phyloP scores from a whole-genome alignment of 306 rosid genomes.

The Hippophae tibetana region DNA sequence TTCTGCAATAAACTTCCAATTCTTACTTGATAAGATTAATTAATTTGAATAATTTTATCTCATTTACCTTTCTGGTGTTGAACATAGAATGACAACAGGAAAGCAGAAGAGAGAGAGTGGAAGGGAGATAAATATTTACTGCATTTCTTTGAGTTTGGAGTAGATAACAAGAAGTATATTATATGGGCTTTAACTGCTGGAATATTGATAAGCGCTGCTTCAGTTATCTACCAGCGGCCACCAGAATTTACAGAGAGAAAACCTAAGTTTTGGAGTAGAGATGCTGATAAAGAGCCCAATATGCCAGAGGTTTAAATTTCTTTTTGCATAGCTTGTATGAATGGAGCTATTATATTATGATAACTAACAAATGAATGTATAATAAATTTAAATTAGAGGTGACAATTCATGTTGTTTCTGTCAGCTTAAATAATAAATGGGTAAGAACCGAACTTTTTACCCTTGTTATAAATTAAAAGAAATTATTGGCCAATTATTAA shows the following conservation, averaged over 20 bases:
- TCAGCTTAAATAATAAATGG: too few relatives aligned
- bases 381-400: too few relatives aligned
- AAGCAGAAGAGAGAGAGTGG: constrained; percentile 63
- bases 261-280: constrained; percentile 58
- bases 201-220: constrained; percentile 57
- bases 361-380: too few relatives aligned
- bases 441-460: too few relatives aligned
- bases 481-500: too few relatives aligned
- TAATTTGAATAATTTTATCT: neutral
- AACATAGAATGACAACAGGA: constrained; percentile 68
- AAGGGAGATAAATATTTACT: constrained; percentile 53
- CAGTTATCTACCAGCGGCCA: constrained; percentile 38
- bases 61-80: neutral
- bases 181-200: constrained; percentile 94
- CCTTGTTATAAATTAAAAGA: too few relatives aligned
- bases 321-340: too few relatives aligned
- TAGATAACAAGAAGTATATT: constrained; percentile 35
- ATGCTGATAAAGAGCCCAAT: constrained; percentile 15
- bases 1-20: neutral
- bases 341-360: too few relatives aligned
- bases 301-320: constrained; percentile 12
- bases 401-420: too few relatives aligned
- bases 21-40: constrained; percentile 9
- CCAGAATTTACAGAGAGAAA: constrained; percentile 65
- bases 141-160: constrained; percentile 58